A percentile compares a stretch with the other conserved stretches of the same genome.
Evolutionary conservation across 305 asterid species (phyloP).

Genomic region (Fraxinus dipetala): DNA sequence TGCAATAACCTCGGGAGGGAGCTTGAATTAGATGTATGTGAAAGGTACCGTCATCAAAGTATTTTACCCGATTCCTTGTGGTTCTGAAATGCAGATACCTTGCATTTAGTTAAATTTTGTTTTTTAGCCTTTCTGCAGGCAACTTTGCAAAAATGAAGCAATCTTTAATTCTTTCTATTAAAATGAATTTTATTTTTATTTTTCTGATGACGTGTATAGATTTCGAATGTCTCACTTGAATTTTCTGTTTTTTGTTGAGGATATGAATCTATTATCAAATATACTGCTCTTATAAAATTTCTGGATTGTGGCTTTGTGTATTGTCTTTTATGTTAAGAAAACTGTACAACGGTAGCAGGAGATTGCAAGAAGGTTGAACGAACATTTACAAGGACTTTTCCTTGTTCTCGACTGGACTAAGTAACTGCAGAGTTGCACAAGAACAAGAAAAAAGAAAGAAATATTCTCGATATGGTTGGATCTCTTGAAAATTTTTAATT

Average conservation of each 20-base stretch:
- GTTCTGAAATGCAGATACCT: slow-evolving; percentile 9
- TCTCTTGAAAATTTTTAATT: background rate
- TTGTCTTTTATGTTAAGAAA: background rate
- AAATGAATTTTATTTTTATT: background rate
- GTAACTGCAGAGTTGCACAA: background rate
- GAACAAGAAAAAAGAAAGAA: background rate
- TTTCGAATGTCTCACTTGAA: background rate
- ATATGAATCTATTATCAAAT: background rate
- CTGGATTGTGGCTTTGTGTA: background rate
- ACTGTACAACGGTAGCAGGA: background rate
- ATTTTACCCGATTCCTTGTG: background rate
- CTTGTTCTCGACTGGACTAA: background rate
- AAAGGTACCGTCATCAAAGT: background rate
- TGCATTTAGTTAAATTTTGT: slow-evolving; percentile 16
- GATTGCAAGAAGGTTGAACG: background rate
- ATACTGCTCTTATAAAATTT: background rate
- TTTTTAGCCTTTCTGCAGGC: background rate
- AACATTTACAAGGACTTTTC: background rate
- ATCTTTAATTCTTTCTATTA: background rate
- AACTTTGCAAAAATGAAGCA: background rate
- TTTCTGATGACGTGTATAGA: background rate
- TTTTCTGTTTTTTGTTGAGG: background rate
- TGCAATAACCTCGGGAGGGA: slow-evolving; percentile 27
- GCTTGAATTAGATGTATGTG: slow-evolving; percentile 12
- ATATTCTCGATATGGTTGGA: background rate